Conservation (phyloP, 2,329 filamentous ascomycete genomes). For the Cucurbitaria berberidis region DNA sequence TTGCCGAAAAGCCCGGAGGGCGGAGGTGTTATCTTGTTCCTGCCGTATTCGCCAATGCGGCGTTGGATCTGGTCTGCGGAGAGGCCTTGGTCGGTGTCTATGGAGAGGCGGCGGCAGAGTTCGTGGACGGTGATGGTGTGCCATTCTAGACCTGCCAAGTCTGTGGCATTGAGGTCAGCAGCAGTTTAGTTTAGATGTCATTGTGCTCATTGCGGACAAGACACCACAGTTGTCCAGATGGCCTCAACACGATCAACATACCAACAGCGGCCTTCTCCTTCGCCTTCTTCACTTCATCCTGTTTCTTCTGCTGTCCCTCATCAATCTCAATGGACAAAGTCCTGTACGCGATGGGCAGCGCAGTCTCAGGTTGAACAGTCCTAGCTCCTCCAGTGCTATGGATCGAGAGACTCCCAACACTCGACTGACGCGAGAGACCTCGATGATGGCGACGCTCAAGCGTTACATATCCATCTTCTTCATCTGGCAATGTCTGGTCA, state of each 20-base stretch:
- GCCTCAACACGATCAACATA: constrained; percentile 10
- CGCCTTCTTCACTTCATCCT: constrained; percentile 37
- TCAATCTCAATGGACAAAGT: constrained; percentile 55
- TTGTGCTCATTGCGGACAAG: background rate
- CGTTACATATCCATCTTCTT: constrained; percentile 42
- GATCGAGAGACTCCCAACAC: constrained; percentile 44
- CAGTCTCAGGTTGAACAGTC: constrained; percentile 51
- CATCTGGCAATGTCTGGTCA: constrained; percentile 32
- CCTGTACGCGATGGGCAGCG: constrained; percentile 52
- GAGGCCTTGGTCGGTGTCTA: constrained; percentile 64
- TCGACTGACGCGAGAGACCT: constrained; percentile 43
- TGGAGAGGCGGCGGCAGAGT: constrained; percentile 64
- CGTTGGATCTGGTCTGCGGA: constrained; percentile 63
- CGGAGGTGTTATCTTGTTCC: constrained; percentile 70
- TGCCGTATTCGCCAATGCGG: constrained; percentile 66
- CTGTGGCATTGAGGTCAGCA: constrained; percentile 24
- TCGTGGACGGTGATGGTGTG: constrained; percentile 66
- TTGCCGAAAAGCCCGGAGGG: constrained; percentile 65
- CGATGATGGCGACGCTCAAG: constrained; percentile 31
- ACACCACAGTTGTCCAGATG: background rate
- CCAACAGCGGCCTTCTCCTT: constrained; percentile 45
- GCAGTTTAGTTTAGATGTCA: constrained; percentile 4
- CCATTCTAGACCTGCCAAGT: constrained; percentile 67
- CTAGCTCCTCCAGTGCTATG: constrained; percentile 42
- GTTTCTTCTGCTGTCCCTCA: constrained; percentile 37